phyloP scores from a whole-genome alignment of 1,284 basidiomycete genomes.

The Cryptococcus wingfieldii region DNA sequence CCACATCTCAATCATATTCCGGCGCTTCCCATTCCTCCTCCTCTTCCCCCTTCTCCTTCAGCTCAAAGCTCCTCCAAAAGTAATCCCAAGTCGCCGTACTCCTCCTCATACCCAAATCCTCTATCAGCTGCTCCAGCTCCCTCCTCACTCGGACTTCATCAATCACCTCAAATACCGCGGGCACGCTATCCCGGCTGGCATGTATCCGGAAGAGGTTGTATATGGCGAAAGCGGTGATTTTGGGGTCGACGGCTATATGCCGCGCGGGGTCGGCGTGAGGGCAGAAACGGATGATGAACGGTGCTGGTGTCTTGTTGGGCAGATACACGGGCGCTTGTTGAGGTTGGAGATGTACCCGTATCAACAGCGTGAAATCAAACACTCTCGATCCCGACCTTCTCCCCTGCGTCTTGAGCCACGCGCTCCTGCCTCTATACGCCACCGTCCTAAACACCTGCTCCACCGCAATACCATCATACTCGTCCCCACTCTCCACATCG shows the following conservation, averaged over 20 bases:
- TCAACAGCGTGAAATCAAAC: neutral
- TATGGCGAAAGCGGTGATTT: neutral
- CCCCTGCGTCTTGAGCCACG: neutral
- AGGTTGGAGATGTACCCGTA: conserved; percentile 1
- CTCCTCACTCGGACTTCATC: neutral
- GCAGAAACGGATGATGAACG: neutral
- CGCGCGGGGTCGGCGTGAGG: neutral
- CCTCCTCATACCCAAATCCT: conserved; percentile 2
- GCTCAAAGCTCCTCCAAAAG: neutral
- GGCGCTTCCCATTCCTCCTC: conserved; percentile 1
- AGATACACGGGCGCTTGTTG: neutral
- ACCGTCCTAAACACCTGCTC: neutral
- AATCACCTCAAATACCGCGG: neutral
- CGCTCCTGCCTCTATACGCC: neutral
- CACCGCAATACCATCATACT: neutral
- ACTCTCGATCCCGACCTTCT: neutral
- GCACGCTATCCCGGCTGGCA: neutral
- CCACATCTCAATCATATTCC: neutral
- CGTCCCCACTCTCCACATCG: neutral
- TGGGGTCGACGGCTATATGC: neutral
- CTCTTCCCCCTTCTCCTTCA: neutral
- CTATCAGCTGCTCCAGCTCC: neutral
- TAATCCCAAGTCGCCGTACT: neutral
- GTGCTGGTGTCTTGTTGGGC: neutral
- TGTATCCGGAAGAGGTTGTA: conserved; percentile 2